phyloP scores from a whole-genome alignment of 2,329 filamentous ascomycete genomes.

The Penicillium sp. region DNA sequence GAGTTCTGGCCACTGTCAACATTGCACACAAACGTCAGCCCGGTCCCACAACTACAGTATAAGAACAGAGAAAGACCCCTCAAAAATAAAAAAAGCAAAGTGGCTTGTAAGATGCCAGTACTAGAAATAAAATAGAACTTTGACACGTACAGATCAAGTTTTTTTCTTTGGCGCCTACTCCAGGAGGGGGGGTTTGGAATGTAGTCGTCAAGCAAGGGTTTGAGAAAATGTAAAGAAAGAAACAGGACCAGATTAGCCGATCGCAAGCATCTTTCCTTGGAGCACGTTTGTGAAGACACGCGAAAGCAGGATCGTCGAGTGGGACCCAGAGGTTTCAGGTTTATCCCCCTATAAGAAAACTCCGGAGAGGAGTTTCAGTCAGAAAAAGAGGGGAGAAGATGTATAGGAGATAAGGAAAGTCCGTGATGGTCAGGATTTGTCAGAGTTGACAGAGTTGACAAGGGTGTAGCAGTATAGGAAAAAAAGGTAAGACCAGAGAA shows the following conservation, averaged over 20 bases:
- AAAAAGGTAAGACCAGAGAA: conserved; percentile 4
- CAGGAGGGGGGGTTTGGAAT: conserved; percentile 7
- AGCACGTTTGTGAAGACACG: conserved; percentile 11
- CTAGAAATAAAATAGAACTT: conserved; percentile 12
- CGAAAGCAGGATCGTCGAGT: conserved; percentile 12
- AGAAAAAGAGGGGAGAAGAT: not conserved
- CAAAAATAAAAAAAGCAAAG: not conserved
- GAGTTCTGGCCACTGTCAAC: conserved; percentile 9
- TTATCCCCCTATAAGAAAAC: not conserved
- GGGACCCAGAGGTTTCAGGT: conserved; percentile 11
- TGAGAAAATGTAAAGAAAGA: conserved; percentile 12
- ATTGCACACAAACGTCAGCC: conserved; percentile 2
- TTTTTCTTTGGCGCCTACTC: not conserved
- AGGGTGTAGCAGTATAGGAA: conserved; percentile 7
- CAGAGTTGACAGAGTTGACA: not conserved
- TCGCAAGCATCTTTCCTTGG: conserved; percentile 18
- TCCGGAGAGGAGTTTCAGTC: conserved; percentile 3
- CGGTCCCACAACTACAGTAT: not conserved
- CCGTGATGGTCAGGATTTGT: not conserved
- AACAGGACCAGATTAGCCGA: conserved; percentile 20
- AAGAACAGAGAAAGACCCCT: not conserved
- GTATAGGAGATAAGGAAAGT: not conserved
- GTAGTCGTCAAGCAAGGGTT: conserved; percentile 16
- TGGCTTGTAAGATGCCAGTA: not conserved
- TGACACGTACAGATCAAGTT: conserved; percentile 12